Evolutionary conservation across 108 stramenopile genomes (phyloP), one percentile per base, ranked within the genome.

Genomic region (Skeletonema marinoi): DNA sequence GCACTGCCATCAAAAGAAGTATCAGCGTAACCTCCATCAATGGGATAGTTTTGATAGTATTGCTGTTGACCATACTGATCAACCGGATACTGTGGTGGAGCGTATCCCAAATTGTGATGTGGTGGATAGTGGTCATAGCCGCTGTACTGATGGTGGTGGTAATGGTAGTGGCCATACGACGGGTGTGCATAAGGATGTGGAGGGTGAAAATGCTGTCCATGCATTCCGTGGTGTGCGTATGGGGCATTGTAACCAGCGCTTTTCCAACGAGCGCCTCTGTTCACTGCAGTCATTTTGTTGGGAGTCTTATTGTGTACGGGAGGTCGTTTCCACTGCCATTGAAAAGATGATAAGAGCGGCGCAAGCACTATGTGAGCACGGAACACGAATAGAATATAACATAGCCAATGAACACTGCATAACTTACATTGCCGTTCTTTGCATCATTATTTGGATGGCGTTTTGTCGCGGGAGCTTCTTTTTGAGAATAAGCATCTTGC

Each of bases 11-110:
- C 74, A 51, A 81, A 62, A 14, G 54, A 51, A 58, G 70, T 73
- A 29, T 82, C 75, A 70, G 54, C 60, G 35, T 68, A 82, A 46
- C 71, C 71, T 62, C 75, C 75, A 56, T 82, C 71, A 14, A 71
- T 38, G 30, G 56, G 66, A 35, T 76, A 82, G 71, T 69, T 72
- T 19, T 71, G 71, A 61, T 71, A 68, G 71, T 72, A 75, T 41
- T 76, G 75, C 4, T 56, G 65, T 66, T 71, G 70, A n/a, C 70
- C 60, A 44, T 63, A 76, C 33, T 66, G 81, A 66, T 59, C 60
- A 41, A 54, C 50, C 48, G 31, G 75, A 25, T 76, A 75, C 6
- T 48, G 70, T 69, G 75, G 50, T 31, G 60, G 50, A 48, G 56
- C 80, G 21, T 82, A 82, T 33, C 65, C 70, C 32, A 75, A 32